phyloP scores from a whole-genome alignment of 1,284 basidiomycete species.

The Fomitopsis betulina region DNA sequence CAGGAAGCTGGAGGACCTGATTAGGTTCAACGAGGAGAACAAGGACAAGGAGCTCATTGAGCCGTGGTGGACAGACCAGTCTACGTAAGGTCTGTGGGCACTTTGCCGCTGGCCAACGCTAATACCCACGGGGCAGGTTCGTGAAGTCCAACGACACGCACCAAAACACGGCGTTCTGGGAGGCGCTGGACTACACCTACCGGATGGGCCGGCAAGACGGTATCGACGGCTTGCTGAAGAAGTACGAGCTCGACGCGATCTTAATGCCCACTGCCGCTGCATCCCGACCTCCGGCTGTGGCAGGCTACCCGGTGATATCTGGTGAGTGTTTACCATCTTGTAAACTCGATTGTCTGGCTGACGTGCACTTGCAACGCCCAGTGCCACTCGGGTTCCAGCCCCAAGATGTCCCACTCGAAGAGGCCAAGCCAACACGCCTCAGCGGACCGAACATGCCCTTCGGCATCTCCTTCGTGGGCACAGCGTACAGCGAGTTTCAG shows the following conservation, averaged over 20 bases:
- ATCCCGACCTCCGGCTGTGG: conserved; percentile 33
- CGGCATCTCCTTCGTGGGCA: conserved; percentile 46
- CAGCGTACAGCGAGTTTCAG: conserved; percentile 45
- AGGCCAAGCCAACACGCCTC: conserved; percentile 30
- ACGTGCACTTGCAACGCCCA: conserved; percentile 9
- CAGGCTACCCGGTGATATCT: conserved; percentile 39
- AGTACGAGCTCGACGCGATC: conserved; percentile 40
- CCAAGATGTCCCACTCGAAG: conserved; percentile 25
- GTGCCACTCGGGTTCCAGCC: conserved; percentile 47
- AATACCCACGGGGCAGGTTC: conserved; percentile 23
- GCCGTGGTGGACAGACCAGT: conserved; percentile 35
- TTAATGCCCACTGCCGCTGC: conserved; percentile 34
- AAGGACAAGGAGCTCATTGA: conserved; percentile 33
- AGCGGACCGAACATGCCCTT: conserved; percentile 41
- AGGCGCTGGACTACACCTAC: conserved; percentile 32
- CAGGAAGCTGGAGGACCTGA: conserved; percentile 33
- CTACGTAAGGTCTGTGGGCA: conserved; percentile 22
- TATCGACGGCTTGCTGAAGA: conserved; percentile 40
- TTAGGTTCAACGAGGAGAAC: conserved; percentile 37
- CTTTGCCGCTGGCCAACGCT: background rate
- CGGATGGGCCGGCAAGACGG: conserved; percentile 36
- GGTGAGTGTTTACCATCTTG: conserved; percentile 17
- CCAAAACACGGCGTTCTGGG: conserved; percentile 30
- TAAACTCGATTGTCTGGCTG: background rate
- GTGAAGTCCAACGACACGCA: conserved; percentile 33